Conservation (phyloP, 2,329 filamentous ascomycete species). For the Pseudogymnoascus sp. region DNA sequence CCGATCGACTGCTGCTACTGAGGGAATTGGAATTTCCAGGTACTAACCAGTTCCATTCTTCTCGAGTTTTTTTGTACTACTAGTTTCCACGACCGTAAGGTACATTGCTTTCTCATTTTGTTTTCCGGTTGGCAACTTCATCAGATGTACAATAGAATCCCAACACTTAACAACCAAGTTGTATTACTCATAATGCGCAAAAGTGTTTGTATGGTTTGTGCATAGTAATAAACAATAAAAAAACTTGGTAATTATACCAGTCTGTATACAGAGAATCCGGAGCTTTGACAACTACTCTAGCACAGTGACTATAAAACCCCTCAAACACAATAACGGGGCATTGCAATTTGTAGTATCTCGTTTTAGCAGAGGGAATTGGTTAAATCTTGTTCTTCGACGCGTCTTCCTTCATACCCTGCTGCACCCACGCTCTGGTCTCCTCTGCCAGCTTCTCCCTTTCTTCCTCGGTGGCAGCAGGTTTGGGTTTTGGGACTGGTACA, state of each 20-base stretch:
- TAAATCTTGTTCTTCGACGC: slow-evolving; percentile 31
- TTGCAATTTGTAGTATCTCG: not conserved
- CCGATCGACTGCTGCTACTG: not conserved
- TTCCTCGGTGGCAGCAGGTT: slow-evolving; percentile 36
- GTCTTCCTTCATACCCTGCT: slow-evolving; percentile 61
- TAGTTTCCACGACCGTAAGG: not conserved
- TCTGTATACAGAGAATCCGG: not conserved
- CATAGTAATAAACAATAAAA: not conserved
- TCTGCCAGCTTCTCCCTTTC: slow-evolving; percentile 50
- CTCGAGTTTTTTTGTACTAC: not conserved
- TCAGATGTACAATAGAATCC: slow-evolving; percentile 4
- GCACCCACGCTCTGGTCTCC: slow-evolving; percentile 53
- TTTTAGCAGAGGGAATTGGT: not conserved
- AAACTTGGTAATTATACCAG: too few species aligned
- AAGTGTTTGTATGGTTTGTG: not conserved
- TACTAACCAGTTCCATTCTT: not conserved
- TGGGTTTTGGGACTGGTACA: slow-evolving; percentile 56
- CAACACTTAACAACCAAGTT: not conserved
- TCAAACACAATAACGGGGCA: not conserved
- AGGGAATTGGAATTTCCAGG: not conserved
- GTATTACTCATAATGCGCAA: not conserved
- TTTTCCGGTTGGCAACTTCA: not conserved
- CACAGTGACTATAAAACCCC: not conserved
- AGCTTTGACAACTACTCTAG: not conserved
- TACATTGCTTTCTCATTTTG: not conserved